Percentiles rank a stretch among this genome's conserved stretches.
Conservation (phyloP, 345 rosid species). For the Iberis pinnata region DNA sequence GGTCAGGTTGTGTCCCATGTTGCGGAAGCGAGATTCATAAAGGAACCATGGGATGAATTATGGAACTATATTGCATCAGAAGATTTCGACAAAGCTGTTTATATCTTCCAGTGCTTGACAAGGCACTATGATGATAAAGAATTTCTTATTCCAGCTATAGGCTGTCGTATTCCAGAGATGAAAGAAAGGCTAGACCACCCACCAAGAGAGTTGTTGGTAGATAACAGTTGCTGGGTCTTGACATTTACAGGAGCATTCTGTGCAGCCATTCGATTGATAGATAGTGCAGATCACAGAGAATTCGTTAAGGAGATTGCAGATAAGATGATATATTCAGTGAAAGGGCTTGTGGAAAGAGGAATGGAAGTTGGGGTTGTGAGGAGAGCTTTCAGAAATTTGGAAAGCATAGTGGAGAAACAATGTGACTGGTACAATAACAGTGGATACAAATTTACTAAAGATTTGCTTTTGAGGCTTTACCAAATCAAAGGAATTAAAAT, state of each 20-base stretch:
- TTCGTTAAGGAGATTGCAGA: not conserved
- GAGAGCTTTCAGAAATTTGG: constrained; percentile 20
- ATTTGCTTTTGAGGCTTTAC: too few relatives aligned
- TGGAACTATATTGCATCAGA: not conserved
- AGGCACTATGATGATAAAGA: not conserved
- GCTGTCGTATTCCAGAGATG: not conserved
- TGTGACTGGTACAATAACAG: not conserved
- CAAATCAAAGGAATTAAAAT: too few relatives aligned
- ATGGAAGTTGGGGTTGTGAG: constrained; percentile 19
- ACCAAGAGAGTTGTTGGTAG: not conserved
- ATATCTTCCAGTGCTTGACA: not conserved
- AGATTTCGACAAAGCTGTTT: not conserved
- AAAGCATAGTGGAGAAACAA: constrained; percentile 11
- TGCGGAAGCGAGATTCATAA: not conserved
- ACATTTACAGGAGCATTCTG: not conserved
- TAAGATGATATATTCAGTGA: constrained; percentile 11
- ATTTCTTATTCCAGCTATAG: not conserved
- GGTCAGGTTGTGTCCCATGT: not conserved
- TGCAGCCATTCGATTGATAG: constrained; percentile 4
- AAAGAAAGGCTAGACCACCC: not conserved
- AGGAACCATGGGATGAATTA: not conserved
- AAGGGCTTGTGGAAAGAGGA: constrained; percentile 17
- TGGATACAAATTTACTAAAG: too few relatives aligned
- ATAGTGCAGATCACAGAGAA: not conserved
- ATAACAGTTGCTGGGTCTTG: not conserved